Evolutionary conservation across 768 basidiomycete genomes (phyloP), one percentile per base, ranked within the genome.

Genomic region (Boletus vermiculosoides): DNA sequence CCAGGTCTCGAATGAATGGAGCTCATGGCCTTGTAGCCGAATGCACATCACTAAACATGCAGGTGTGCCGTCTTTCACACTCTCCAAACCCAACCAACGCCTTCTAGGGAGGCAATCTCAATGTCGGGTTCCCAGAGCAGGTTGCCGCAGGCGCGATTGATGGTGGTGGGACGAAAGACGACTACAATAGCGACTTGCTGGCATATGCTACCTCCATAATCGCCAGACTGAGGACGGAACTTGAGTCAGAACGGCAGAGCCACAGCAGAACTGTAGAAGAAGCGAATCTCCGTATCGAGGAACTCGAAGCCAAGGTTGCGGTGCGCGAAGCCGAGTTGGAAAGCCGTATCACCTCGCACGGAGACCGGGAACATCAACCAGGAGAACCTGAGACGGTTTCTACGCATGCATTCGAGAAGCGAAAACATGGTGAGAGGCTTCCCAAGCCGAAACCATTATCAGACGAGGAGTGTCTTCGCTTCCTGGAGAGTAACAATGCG

Each of bases 281-380:
- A 3, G 73, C 77, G 0, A 78, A 80, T 47, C 62, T 69, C 1
- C 75, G 77, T 47, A 75, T 82, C 23, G 66, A 75, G 5, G 68
- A 71, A 18, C 73, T 87, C 3, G 76, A 80, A 55, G 83, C 84
- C 0, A 78, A 79, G 65, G 66, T 87, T 5, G 81, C 83, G 0
- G 77, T 79, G 6, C 74, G 83, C n/a, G 85, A 86, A 45, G 78
- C 78, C 0, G 81, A 85, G 60, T 71, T 86, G 6, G 81, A 82
- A 60, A 63, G 63, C 3, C 72, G 67, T 54, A 56, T 74, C 16
- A 56, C 63, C n/a, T 61, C 52, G 5, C 47, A 53, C 9, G 37
- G 54, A 36, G 57, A 52, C 20, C 15, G 12, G 9, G 57, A 56
- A 16, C 23, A 16, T 37, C 59, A 44, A 12, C 41, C 36, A 25